phyloP scores from a whole-genome alignment of 164 flowering plant genomes.

The Chloranthus sessilifolius region DNA sequence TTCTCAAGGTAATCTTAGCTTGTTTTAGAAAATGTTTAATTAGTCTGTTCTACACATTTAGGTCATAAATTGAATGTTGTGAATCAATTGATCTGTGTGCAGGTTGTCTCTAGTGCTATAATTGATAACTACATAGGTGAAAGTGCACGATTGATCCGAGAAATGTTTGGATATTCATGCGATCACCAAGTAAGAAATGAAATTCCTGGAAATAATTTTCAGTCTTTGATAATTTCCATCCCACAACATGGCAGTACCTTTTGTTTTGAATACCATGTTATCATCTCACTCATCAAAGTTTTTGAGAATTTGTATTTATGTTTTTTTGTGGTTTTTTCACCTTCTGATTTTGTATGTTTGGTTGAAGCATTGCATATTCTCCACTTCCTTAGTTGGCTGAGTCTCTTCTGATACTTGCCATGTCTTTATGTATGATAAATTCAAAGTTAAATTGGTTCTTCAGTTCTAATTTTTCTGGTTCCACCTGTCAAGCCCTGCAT shows the following conservation, averaged over 20 bases:
- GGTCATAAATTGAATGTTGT: not conserved
- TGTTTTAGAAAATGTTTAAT: not conserved
- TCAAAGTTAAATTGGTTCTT: no score
- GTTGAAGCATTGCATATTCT: not conserved
- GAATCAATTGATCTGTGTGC: constrained; percentile 7
- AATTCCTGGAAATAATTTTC: no score
- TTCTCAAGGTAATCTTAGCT: constrained; percentile 55
- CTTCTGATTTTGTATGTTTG: no score
- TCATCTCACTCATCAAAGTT: no score
- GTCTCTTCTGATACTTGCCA: no score
- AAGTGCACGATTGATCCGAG: constrained; percentile 91
- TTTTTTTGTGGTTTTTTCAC: not conserved
- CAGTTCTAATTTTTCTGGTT: constrained; percentile 3
- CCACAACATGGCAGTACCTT: no score
- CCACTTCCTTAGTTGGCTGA: no score
- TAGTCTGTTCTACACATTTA: not conserved
- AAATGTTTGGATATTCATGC: constrained; percentile 94
- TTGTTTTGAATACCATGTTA: no score
- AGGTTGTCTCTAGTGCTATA: constrained; percentile 96
- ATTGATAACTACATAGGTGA: constrained; percentile 94
- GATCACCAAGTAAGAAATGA: constrained; percentile 75
- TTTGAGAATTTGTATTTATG: no score
- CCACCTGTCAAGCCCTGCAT: constrained; percentile 73
- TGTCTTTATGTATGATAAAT: no score
- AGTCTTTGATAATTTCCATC: no score